A percentile compares a stretch with the other conserved stretches of the same genome.
Conservation (phyloP, 2,329 filamentous ascomycete genomes). For the Balansia obtecta region DNA sequence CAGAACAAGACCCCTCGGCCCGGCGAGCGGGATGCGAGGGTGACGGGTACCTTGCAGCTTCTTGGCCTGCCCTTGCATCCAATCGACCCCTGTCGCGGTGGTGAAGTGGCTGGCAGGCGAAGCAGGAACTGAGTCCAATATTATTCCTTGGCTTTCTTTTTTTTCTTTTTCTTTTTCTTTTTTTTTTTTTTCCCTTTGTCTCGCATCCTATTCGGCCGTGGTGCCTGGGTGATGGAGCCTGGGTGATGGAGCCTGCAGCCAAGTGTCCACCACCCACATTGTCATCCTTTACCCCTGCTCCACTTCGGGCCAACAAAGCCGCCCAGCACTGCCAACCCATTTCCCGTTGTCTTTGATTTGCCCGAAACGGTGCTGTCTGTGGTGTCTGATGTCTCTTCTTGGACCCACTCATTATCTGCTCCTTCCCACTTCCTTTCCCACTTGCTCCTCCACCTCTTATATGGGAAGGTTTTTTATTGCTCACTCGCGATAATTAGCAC, state of each 20-base stretch:
- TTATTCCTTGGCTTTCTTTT: too few species aligned
- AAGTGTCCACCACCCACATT: too few species aligned
- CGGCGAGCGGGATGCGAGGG: neutral
- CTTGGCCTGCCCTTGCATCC: neutral
- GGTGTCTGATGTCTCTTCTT: too few species aligned
- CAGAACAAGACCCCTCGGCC: neutral
- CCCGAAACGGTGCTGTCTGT: too few species aligned
- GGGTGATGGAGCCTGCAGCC: too few species aligned
- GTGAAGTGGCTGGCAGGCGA: too few species aligned
- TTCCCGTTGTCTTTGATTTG: constrained; percentile 1
- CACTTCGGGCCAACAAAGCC: neutral
- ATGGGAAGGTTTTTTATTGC: neutral
- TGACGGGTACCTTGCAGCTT: constrained; percentile 5
- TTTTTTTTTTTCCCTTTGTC: too few species aligned
- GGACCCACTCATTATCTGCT: too few species aligned
- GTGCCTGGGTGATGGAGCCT: too few species aligned
- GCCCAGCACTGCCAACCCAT: neutral
- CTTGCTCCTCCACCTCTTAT: too few species aligned
- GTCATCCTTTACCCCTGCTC: neutral
- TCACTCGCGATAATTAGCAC: neutral
- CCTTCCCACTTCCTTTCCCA: neutral
- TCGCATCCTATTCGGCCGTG: neutral
- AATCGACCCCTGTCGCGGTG: neutral
- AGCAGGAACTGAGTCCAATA: too few species aligned
- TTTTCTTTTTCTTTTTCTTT: too few species aligned